Base-by-base conservation (phyloP, 1,284 basidiomycete genomes). In the Quambalaria eucalypti region DNA sequence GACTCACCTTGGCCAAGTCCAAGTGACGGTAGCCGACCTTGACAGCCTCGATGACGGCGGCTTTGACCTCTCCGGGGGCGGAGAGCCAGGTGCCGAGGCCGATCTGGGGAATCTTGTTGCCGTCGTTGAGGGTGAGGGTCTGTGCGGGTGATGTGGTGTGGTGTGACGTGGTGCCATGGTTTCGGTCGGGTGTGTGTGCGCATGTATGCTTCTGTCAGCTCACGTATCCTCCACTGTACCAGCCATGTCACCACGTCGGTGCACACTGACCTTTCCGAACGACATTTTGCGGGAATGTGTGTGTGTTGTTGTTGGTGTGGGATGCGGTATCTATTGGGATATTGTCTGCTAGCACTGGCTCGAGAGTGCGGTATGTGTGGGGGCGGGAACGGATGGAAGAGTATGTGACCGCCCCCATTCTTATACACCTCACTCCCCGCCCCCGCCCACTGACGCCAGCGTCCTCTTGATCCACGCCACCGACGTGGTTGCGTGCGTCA, bases 1-100 rank as follows among this genome's bases (percentile, higher is more conserved):
- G n/a, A n/a, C n/a, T n/a, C n/a, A n/a, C n/a, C n/a, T 61, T 62
- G 21, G 71, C 70, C 25, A 70, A 51, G 50, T 71, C 70, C 28
- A 74, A 55, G 53, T 73, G 72, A 7, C 71, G 61, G 60, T 74
- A 74, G 28, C 72, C 72, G 9, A 47, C 40, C 51, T 66, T 65
- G 38, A 71, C 55, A 23, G 72, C 69, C 48, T 59, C 38, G 50
- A 61, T 61, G 47, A 74, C 66, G 53, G 87, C 85, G 50, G 81
- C 80, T 77, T 85, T 85, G 54, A 89, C 88, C 74, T 90, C 85
- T 26, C 84, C 80, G 16, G 85, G 85, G 70, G 83, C 79, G 25
- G 86, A 85, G 51, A 84, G 80, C 88, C 87, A 90, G 28, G 88
- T 90, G 8, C 88, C 88, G 40, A 89, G 81, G 46, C 88, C 88